Percentiles rank a stretch among this genome's conserved stretches.
These are phyloP conservation scores for Globisporangium lucens DNA, from an alignment of 352 stramenopile species.

Conservation along the genomic window DNA sequence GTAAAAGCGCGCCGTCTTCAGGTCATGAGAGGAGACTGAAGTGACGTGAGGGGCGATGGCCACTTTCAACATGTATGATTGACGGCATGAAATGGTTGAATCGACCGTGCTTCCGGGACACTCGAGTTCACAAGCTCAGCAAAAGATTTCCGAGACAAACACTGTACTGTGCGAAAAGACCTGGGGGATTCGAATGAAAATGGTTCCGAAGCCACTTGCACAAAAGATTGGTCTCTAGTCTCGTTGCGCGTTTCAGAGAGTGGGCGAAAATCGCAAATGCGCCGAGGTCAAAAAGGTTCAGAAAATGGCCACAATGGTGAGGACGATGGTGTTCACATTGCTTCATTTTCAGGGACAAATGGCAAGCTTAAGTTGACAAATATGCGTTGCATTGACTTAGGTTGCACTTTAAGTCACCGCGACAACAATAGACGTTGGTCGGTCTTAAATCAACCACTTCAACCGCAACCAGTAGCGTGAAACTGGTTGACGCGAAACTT, in stretches of 20 bases:
- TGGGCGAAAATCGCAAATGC: background rate
- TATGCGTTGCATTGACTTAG: background rate
- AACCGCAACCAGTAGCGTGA: too few species aligned
- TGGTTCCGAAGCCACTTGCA: background rate
- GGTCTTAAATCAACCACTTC: too few species aligned
- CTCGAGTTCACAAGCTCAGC: background rate
- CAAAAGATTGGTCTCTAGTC: background rate
- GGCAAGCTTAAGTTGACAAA: background rate
- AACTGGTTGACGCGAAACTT: too few species aligned
- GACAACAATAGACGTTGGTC: too few species aligned
- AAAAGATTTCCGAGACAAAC: background rate
- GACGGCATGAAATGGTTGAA: background rate
- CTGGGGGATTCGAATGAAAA: background rate
- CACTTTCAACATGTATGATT: background rate
- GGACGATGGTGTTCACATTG: too few species aligned
- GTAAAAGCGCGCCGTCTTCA: background rate
- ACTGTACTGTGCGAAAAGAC: background rate
- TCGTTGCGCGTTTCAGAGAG: background rate
- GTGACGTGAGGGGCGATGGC: background rate
- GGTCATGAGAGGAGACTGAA: background rate
- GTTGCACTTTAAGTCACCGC: background rate
- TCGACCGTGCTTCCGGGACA: background rate
- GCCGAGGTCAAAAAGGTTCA: background rate
- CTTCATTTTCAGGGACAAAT: too few species aligned
- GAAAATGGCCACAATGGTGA: background rate